Base-by-base conservation (phyloP, 2,329 filamentous ascomycete genomes). In the Onygena corvina region DNA sequence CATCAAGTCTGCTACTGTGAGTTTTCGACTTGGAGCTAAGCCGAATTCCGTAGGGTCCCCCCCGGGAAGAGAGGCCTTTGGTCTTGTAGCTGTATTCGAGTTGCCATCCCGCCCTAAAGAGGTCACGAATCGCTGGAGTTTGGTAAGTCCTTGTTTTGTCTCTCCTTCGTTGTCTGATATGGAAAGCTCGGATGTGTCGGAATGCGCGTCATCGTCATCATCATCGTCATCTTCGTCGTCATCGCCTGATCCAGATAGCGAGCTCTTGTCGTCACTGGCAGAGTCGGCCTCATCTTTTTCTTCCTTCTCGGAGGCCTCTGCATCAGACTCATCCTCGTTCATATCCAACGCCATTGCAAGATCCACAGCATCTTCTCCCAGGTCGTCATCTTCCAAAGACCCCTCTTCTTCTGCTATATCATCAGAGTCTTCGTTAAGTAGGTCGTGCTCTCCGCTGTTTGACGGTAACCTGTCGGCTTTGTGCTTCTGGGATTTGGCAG, bases 1-100 rank as follows among this genome's bases (percentile, higher is more conserved):
- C 44, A 93, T 70, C 8, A 94, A 74, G 63, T 93, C 87, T 52
- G 81, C 77, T 14, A 93, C 71, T 30, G 80, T 82, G 52, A 93
- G 76, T 62, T 88, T 86, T 49, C 76, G 71, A 52, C 80, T 79
- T 30, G 72, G 70, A 4, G 74, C 76, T 29, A 77, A 64, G 7
- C 75, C 71, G 59, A 76, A 73, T 25, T 84, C 77, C 1, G 77
- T 77, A 1, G 76, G 77, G n/a, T 77, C 74, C 46, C 74, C 74
- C 54, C 84, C 77, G 46, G 83, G 79, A 58, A 74, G 74, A 52
- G 71, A 70, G 58, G 64, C 56, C 61, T 61, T 63, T 46, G 58
- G 58, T 47, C 57, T 53, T 52, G 58, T 50, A 42, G 60, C 58
- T 47, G 62, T 46, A 50, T 62, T 42, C 49, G 64, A 66, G 29